These are phyloP conservation scores for Pyrus pyrifolia DNA, from an alignment of 306 rosid species.

Conservation along the genomic window DNA sequence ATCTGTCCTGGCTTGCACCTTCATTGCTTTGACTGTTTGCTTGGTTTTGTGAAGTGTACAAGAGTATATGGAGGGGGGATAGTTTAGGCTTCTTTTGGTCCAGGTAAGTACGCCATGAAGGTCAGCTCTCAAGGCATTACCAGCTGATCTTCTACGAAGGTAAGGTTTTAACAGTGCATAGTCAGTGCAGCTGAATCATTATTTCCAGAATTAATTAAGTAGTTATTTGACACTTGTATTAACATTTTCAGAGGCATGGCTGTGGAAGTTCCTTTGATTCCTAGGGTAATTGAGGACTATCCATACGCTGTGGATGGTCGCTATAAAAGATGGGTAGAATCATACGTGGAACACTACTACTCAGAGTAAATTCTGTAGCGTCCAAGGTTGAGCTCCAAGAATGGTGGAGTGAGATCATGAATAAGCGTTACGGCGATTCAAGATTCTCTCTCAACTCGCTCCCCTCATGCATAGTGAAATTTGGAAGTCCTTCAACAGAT, in stretches of 20 bases:
- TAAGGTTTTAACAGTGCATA: constrained; percentile 9
- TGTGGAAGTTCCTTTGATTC: constrained; percentile 61
- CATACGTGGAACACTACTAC: too few species aligned
- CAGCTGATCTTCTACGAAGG: constrained; percentile 88
- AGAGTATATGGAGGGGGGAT: constrained; percentile 75
- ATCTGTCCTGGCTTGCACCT: not conserved
- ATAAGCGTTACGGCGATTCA: too few species aligned
- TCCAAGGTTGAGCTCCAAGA: too few species aligned
- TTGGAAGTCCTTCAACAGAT: too few species aligned
- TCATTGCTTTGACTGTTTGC: not conserved
- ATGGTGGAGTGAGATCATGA: too few species aligned
- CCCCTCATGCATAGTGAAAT: too few species aligned
- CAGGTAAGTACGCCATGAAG: constrained; percentile 78
- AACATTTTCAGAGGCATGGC: constrained; percentile 80
- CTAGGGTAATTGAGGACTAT: constrained; percentile 71
- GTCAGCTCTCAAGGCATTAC: constrained; percentile 77
- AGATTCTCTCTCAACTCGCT: too few species aligned
- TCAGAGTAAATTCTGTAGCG: too few species aligned
- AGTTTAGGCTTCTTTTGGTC: constrained; percentile 79
- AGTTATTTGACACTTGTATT: not conserved
- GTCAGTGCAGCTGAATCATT: not conserved
- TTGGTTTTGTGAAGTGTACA: constrained; percentile 60
- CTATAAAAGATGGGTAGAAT: too few species aligned
- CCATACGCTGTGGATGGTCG: constrained; percentile 34
- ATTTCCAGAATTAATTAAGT: not conserved